Conservation (phyloP, 2,329 filamentous ascomycete genomes). For the Elsinoe perseae region DNA sequence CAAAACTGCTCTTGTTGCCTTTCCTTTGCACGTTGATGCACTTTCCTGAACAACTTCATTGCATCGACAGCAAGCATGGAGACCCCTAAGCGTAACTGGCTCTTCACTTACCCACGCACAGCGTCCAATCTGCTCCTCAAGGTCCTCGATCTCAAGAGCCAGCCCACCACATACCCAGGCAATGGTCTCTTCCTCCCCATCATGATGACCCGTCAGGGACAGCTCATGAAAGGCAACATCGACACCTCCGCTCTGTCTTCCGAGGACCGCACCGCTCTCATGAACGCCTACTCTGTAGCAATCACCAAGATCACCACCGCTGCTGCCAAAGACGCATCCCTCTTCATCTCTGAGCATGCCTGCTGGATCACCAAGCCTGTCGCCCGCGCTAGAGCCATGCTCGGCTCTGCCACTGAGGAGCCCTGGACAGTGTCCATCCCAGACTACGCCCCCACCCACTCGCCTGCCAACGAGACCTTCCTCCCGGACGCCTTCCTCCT, state of each 20-base stretch:
- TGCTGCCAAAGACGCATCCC: background rate
- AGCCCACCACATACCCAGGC: constrained; percentile 2
- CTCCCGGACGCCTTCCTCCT: constrained; percentile 10
- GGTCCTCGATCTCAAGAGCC: constrained; percentile 7
- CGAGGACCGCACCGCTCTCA: constrained; percentile 8
- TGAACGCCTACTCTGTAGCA: background rate
- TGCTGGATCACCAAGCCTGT: constrained; percentile 10
- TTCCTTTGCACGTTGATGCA: too few relatives aligned
- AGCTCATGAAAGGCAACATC: constrained; percentile 4
- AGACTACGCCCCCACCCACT: background rate
- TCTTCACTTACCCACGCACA: constrained; percentile 5
- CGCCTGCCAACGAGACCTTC: constrained; percentile 1
- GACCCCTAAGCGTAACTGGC: constrained; percentile 6
- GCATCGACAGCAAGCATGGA: background rate
- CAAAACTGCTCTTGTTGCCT: background rate
- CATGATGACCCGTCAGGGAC: constrained; percentile 9
- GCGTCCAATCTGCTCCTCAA: constrained; percentile 13
- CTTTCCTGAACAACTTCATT: too few relatives aligned
- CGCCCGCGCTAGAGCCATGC: background rate
- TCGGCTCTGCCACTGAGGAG: background rate
- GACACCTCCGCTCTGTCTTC: background rate
- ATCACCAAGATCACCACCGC: background rate
- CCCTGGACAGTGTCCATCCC: constrained; percentile 12
- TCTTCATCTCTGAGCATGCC: constrained; percentile 13
- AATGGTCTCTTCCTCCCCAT: constrained; percentile 15